Evolutionary conservation across 495 filamentous ascomycete genomes (phyloP).

Genomic region (Penicillium salamii): DNA sequence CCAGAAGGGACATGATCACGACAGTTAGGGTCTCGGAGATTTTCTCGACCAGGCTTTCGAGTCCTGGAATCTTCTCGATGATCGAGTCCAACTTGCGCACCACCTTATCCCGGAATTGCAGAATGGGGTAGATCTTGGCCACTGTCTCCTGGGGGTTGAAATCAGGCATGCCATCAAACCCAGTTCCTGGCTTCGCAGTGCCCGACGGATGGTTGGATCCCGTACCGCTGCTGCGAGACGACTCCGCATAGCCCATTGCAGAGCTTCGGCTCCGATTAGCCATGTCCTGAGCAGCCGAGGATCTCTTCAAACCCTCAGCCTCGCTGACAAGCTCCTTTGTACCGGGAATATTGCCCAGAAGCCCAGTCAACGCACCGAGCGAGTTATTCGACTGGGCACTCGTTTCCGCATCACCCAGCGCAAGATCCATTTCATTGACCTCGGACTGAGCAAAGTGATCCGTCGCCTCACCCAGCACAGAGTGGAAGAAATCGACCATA

Average conservation of each 20-base stretch:
- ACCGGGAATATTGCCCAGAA: slow-evolving; percentile 76
- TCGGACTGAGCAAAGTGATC: slow-evolving; percentile 96
- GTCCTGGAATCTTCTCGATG: slow-evolving; percentile 88
- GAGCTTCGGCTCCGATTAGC: slow-evolving; percentile 46
- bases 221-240: slow-evolving; percentile 13
- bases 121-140: slow-evolving; percentile 86
- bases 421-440: slow-evolving; percentile 81
- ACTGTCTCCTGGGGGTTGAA: slow-evolving; percentile 82
- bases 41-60: slow-evolving; percentile 81
- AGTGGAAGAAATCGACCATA: slow-evolving; percentile 93
- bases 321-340: slow-evolving; percentile 73
- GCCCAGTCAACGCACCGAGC: slow-evolving; percentile 60
- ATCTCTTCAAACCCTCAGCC: slow-evolving; percentile 70
- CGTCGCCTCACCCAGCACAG: slow-evolving; percentile 90
- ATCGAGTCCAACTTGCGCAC: slow-evolving; percentile 77
- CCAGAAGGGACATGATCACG: slow-evolving; percentile 83
- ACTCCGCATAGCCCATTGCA: slow-evolving; percentile 29
- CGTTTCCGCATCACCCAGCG: slow-evolving; percentile 59
- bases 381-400: slow-evolving; percentile 43
- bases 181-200: slow-evolving; percentile 34
- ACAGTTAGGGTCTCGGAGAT: slow-evolving; percentile 88
- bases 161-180: slow-evolving; percentile 68
- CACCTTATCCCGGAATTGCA: slow-evolving; percentile 90
- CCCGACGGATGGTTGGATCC: slow-evolving; percentile 21
- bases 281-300: slow-evolving; percentile 71